A percentile compares a stretch with the other conserved stretches of the same genome.
These are phyloP conservation scores for Massospora cicadina DNA, from an alignment of 371 early-diverging fungal genomes.

Conservation along the genomic window DNA sequence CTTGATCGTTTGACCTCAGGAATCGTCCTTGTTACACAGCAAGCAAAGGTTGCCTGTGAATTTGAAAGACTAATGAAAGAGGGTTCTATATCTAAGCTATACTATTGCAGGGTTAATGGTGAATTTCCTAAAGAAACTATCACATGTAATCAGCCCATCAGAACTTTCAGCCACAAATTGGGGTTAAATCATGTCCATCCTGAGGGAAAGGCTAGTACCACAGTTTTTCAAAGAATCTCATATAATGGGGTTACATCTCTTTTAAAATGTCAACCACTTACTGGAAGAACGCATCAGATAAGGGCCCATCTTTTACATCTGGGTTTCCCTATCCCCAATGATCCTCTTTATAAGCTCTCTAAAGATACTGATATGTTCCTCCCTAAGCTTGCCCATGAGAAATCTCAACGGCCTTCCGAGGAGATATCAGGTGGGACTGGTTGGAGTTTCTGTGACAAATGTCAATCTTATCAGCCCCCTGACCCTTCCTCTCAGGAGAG, in stretches of 20 bases:
- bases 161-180: conserved; percentile 61
- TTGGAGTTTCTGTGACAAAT: background rate
- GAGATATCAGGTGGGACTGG: background rate
- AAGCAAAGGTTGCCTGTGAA: conserved; percentile 32
- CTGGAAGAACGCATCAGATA: conserved; percentile 99
- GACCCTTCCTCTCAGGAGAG: background rate
- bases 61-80: conserved; percentile 41
- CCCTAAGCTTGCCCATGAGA: background rate
- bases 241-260: conserved; percentile 49
- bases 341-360: conserved; percentile 56
- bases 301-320: conserved; percentile 94
- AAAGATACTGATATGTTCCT: background rate
- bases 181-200: conserved; percentile 65
- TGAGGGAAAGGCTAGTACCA: conserved; percentile 62
- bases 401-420: background rate
- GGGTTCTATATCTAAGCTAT: conserved; percentile 61
- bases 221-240: conserved; percentile 41
- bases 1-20: conserved; percentile 89
- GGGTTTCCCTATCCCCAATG: conserved; percentile 94
- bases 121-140: conserved; percentile 54
- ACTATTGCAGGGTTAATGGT: conserved; percentile 71
- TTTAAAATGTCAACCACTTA: conserved; percentile 56
- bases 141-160: conserved; percentile 59
- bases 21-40: conserved; percentile 55
- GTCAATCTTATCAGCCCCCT: background rate